Evolutionary conservation across 2,329 filamentous ascomycete species (phyloP), one percentile per base, ranked within the genome.

Genomic region (Juglanconis sp.): DNA sequence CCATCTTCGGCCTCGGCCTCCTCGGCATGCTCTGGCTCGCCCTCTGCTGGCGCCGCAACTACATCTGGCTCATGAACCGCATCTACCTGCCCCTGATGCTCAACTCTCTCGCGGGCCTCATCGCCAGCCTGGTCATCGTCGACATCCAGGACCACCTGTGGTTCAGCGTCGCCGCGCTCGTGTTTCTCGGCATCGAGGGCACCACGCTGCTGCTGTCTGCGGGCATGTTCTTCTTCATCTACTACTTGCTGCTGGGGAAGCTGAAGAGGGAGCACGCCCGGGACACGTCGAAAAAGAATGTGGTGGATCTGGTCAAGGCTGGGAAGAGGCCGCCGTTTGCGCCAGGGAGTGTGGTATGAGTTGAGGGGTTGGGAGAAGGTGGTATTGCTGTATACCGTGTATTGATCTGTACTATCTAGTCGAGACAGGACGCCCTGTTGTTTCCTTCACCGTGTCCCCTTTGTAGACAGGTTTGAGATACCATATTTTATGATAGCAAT

Each of bases 41-140:
- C 62, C 70, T 73, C 55, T 69, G 71, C 24, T 79, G 79, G 70
- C 69, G 75, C 44, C 66, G 68, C 15, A 84, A 84, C 64, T 83
- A 83, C 59, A 74, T 83, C 17, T 85, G 80, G 81, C 71, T 84
- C 30, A 72, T 82, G 8, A 81, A 83, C 66, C 73, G 76, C 59
- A 70, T 84, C 11, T 81, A 84, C 64, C 61, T 82, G 62, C 76
- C 75, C 1, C 71, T 74, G 0, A 65, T 75, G 11, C 68, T 82
- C 55, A 82, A 82, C 66, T 78, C 77, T 13, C 64, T 79, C 13
- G 81, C 79, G 5, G 82, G 81, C 1, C 64, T 83, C 34, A 72
- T 84, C 6, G 77, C 76, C 1, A 81, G 80, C 0, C 64, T 84
- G 5, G 72, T 81, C 4, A 77, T 77, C 64, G 74, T 84, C 4